Conservation (phyloP, 306 rosid genomes). For the Dalbergia oliveri region DNA sequence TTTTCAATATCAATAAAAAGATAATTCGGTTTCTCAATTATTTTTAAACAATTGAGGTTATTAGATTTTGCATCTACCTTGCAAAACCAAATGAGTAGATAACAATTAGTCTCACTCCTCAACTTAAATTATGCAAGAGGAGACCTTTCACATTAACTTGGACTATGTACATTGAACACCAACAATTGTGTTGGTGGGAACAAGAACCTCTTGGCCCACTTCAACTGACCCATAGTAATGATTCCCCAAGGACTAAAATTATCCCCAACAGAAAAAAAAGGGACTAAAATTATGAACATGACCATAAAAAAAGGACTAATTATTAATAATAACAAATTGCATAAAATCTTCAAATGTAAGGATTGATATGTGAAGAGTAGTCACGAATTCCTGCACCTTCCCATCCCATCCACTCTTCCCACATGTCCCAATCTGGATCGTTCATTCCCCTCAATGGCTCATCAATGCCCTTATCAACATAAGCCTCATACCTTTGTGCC, state of each 20-base stretch:
- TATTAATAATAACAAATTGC: neutral
- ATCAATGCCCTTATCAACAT: slow-evolving; percentile 50
- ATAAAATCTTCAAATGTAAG: slow-evolving; percentile 60
- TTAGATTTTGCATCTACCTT: too few species aligned
- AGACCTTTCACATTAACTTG: neutral
- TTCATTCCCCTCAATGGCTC: slow-evolving; percentile 72
- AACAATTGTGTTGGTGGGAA: slow-evolving; percentile 13
- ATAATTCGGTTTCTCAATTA: too few species aligned
- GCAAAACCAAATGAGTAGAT: too few species aligned
- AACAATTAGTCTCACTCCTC: slow-evolving; percentile 1
- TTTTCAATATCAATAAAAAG: too few species aligned
- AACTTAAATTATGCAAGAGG: slow-evolving; percentile 36
- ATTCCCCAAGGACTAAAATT: neutral
- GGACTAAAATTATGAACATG: neutral
- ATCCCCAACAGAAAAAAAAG: too few species aligned
- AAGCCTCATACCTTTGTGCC: slow-evolving; percentile 42
- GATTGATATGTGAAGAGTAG: slow-evolving; percentile 84
- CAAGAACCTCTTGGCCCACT: slow-evolving; percentile 13
- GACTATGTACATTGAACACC: slow-evolving; percentile 44
- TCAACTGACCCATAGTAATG: slow-evolving; percentile 1
- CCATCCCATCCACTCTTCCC: slow-evolving; percentile 99
- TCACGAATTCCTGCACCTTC: slow-evolving; percentile 98
- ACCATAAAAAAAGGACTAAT: neutral
- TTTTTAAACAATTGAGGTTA: too few species aligned
- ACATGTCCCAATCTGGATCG: slow-evolving; percentile 76